Evolutionary conservation across 495 filamentous ascomycete genomes (phyloP).

Genomic region (Penicillium riverlandense): DNA sequence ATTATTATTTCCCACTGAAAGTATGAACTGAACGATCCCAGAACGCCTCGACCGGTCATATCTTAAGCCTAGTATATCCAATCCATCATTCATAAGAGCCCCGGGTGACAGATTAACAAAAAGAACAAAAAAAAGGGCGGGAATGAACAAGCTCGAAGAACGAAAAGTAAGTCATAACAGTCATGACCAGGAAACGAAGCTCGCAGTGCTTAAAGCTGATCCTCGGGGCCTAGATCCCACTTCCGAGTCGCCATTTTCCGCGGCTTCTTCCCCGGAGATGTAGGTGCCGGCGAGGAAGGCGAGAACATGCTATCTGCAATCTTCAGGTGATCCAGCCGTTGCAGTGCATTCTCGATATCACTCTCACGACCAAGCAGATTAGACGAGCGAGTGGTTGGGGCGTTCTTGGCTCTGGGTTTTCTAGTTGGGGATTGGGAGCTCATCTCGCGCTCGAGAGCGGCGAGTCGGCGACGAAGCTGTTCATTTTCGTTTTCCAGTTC

Average conservation of each 20-base stretch:
- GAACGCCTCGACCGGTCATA: conserved; percentile 14
- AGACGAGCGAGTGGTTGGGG: conserved; percentile 15
- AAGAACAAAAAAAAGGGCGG: not conserved
- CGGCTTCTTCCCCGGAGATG: conserved; percentile 36
- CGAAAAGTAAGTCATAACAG: conserved; percentile 11
- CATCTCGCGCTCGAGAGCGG: conserved; percentile 40
- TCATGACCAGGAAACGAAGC: conserved; percentile 5
- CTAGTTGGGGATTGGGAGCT: conserved; percentile 39
- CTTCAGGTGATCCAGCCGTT: conserved; percentile 37
- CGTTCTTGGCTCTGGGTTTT: conserved; percentile 26
- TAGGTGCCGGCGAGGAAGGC: conserved; percentile 11
- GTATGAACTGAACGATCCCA: conserved; percentile 1
- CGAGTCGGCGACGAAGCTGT: conserved; percentile 35
- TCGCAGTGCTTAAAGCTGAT: conserved; percentile 26
- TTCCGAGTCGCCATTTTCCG: conserved; percentile 49
- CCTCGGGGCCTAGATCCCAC: conserved; percentile 50
- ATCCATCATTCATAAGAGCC: not conserved
- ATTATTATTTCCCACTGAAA: not conserved
- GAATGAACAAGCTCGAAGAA: not conserved
- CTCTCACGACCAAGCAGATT: conserved; percentile 31
- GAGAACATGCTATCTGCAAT: conserved; percentile 35
- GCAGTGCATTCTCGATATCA: conserved; percentile 36
- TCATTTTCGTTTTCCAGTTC: conserved; percentile 45
- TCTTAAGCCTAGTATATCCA: conserved; percentile 3
- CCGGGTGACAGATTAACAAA: not conserved